phyloP scores from a whole-genome alignment of 768 basidiomycete genomes.

The Mycena olivaceomarginata region DNA sequence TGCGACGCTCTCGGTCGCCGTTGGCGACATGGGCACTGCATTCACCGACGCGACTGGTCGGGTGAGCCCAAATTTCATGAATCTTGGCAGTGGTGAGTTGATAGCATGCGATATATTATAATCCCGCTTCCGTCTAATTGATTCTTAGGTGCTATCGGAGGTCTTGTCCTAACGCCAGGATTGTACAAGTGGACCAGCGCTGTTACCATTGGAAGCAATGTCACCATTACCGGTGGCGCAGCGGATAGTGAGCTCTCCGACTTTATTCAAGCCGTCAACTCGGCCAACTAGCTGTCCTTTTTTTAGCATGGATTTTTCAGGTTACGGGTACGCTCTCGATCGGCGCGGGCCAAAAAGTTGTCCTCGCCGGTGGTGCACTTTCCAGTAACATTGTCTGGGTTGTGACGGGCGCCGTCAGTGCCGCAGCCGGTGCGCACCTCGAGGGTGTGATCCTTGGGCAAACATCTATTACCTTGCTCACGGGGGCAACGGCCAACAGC shows the following conservation, averaged over 20 bases:
- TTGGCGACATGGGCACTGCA: constrained; percentile 48
- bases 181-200: constrained; percentile 45
- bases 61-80: constrained; percentile 41
- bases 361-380: too few species aligned
- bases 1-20: constrained; percentile 42
- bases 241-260: constrained; percentile 25
- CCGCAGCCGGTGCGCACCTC: too few species aligned
- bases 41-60: constrained; percentile 45
- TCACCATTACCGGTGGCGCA: constrained; percentile 36
- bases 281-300: too few species aligned
- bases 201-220: constrained; percentile 39
- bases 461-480: too few species aligned
- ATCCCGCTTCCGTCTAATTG: neutral
- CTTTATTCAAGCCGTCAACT: too few species aligned
- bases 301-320: too few species aligned
- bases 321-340: too few species aligned
- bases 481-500: too few species aligned
- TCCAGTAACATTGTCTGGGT: too few species aligned
- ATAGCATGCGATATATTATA: neutral
- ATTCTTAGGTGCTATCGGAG: constrained; percentile 45
- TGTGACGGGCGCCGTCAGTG: too few species aligned
- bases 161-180: constrained; percentile 43
- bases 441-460: too few species aligned
- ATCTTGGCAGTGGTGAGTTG: constrained; percentile 29
- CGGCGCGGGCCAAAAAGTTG: too few species aligned